A percentile compares a stretch with the other conserved stretches of the same genome.
phyloP scores from a whole-genome alignment of 768 basidiomycete species.

The Neoboletus magnificus region DNA sequence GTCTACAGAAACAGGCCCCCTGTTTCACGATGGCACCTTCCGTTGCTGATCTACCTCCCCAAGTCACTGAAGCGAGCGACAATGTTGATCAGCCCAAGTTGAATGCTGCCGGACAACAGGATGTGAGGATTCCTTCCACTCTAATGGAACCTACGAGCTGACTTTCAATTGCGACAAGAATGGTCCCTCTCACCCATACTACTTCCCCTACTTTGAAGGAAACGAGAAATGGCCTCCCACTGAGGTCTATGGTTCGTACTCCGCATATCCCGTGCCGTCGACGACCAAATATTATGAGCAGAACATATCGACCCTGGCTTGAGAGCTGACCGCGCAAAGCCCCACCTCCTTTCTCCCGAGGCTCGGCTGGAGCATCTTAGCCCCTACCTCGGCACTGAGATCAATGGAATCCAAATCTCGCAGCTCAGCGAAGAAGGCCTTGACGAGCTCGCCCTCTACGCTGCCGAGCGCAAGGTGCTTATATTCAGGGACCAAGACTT shows the following conservation, averaged over 20 bases:
- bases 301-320: constrained; percentile 44
- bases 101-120: background rate
- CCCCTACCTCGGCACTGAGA: constrained; percentile 51
- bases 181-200: constrained; percentile 47
- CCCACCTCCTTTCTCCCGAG: constrained; percentile 44
- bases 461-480: constrained; percentile 52
- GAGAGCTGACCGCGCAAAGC: constrained; percentile 50
- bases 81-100: constrained; percentile 7
- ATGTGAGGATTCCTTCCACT: background rate
- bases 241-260: constrained; percentile 28
- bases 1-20: too few relatives aligned
- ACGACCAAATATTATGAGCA: constrained; percentile 10
- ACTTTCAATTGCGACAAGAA: constrained; percentile 17
- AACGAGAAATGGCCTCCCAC: constrained; percentile 50
- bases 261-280: background rate
- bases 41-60: constrained; percentile 3
- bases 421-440: constrained; percentile 49
- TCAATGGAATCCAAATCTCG: constrained; percentile 51
- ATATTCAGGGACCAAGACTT: constrained; percentile 61
- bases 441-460: constrained; percentile 49
- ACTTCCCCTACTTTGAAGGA: constrained; percentile 45
- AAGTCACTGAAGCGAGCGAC: background rate
- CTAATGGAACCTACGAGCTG: background rate
- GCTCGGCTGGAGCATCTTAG: constrained; percentile 39
- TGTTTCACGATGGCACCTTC: constrained; percentile 12